These are phyloP conservation scores for Claviceps sorghi DNA, from an alignment of 2,329 filamentous ascomycete species.

Conservation along the genomic window DNA sequence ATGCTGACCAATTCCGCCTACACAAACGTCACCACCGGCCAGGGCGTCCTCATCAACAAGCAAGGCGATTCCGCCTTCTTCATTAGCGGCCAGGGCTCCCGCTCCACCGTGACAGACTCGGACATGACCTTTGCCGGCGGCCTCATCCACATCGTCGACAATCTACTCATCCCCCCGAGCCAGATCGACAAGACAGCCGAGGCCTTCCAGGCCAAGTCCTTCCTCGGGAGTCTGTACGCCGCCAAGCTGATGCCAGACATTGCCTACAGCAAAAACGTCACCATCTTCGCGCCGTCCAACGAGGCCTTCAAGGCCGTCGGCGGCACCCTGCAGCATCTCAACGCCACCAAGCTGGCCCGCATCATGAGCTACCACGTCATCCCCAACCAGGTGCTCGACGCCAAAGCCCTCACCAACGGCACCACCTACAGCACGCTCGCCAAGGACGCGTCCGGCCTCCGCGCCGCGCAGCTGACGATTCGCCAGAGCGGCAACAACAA, in stretches of 20 bases:
- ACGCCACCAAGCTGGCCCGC: conserved; percentile 28
- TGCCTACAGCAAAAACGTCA: conserved; percentile 30
- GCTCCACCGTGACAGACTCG: conserved; percentile 25
- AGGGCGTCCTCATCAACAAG: conserved; percentile 31
- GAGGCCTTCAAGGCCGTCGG: conserved; percentile 43
- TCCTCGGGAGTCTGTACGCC: conserved; percentile 22
- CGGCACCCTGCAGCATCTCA: conserved; percentile 32
- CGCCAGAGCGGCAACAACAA: conserved; percentile 28
- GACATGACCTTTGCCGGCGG: conserved; percentile 35
- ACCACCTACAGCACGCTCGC: conserved; percentile 21
- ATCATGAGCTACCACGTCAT: conserved; percentile 54
- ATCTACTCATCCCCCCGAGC: conserved; percentile 33
- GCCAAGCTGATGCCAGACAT: conserved; percentile 24
- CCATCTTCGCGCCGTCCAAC: conserved; percentile 51
- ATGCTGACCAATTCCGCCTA: conserved; percentile 27
- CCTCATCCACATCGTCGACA: conserved; percentile 37
- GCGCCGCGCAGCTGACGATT: conserved; percentile 20
- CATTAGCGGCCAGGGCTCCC: conserved; percentile 33
- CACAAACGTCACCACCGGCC: conserved; percentile 35
- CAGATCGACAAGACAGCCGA: conserved; percentile 34
- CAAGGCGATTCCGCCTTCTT: conserved; percentile 29
- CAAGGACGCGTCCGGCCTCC: conserved; percentile 24
- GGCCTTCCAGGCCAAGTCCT: conserved; percentile 28
- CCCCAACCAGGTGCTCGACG: conserved; percentile 38
- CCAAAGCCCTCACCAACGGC: conserved; percentile 22